Conservation (phyloP, 2,329 filamentous ascomycete genomes). For the Purpureocillium takamizusanense region DNA sequence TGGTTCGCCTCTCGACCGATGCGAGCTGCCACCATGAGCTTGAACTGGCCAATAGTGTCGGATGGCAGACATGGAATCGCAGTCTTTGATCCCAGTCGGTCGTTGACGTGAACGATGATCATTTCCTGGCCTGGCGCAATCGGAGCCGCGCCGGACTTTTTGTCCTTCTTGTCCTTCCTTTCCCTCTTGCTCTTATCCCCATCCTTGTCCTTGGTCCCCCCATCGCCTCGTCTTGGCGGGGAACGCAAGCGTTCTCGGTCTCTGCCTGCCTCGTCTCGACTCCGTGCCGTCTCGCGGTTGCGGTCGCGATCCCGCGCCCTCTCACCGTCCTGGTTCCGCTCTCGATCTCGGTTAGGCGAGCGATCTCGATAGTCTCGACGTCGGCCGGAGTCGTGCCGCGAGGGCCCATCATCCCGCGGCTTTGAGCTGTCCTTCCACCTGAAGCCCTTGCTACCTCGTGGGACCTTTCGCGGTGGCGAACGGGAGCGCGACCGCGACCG, state of each 20-base stretch:
- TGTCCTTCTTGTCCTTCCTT: constrained; percentile 29
- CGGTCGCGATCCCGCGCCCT: constrained; percentile 27
- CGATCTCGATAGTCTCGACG: constrained; percentile 37
- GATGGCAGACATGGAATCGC: constrained; percentile 81
- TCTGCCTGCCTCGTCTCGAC: constrained; percentile 11
- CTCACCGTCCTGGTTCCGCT: constrained; percentile 18
- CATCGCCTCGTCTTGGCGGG: constrained; percentile 13
- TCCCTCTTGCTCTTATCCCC: constrained; percentile 17
- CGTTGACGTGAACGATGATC: constrained; percentile 91
- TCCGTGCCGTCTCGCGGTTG: constrained; percentile 17
- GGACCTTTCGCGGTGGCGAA: constrained; percentile 14
- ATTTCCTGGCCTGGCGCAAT: constrained; percentile 55
- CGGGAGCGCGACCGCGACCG: constrained; percentile 15
- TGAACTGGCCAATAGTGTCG: constrained; percentile 79
- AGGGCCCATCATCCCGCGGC: constrained; percentile 32
- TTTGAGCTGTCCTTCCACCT: constrained; percentile 50
- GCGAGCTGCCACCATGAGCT: constrained; percentile 80
- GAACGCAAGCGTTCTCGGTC: constrained; percentile 17
- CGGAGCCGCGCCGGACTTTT: constrained; percentile 15
- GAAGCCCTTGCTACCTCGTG: constrained; percentile 30
- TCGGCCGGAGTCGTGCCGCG: constrained; percentile 22
- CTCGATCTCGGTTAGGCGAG: constrained; percentile 18
- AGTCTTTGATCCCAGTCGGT: constrained; percentile 91
- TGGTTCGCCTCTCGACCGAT: constrained; percentile 86
- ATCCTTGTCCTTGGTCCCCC: constrained; percentile 21